phyloP scores from a whole-genome alignment of 1,139 yeast species.

The Lodderomyces parapsilosis region DNA sequence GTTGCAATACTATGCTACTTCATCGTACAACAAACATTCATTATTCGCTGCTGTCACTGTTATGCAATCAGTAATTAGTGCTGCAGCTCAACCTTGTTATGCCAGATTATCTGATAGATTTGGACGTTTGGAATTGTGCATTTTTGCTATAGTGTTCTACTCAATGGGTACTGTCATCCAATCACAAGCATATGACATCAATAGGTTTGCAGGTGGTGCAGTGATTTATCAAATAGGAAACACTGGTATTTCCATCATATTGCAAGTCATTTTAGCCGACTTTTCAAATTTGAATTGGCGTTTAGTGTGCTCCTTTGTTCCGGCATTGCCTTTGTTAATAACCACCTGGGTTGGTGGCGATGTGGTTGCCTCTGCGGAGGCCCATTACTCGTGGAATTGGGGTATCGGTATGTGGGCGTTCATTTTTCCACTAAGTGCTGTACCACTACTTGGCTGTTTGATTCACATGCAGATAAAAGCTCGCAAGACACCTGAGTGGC shows the following conservation, averaged over 20 bases:
- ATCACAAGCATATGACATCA: slow-evolving; percentile 41
- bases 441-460: slow-evolving; percentile 57
- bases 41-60: slow-evolving; percentile 63
- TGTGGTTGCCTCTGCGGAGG: slow-evolving; percentile 28
- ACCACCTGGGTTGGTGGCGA: slow-evolving; percentile 78
- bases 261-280: slow-evolving; percentile 61
- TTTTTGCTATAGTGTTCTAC: slow-evolving; percentile 56
- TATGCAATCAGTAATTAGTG: slow-evolving; percentile 60
- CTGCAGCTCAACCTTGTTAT: slow-evolving; percentile 66
- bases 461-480: slow-evolving; percentile 58
- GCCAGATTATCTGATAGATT: slow-evolving; percentile 70
- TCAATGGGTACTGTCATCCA: slow-evolving; percentile 57
- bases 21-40: slow-evolving; percentile 57
- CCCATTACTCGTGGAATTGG: slow-evolving; percentile 55
- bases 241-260: slow-evolving; percentile 56
- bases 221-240: slow-evolving; percentile 68
- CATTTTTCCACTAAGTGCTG: slow-evolving; percentile 61
- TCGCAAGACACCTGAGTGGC: slow-evolving; percentile 47
- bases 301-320: slow-evolving; percentile 57
- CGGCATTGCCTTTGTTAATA: slow-evolving; percentile 70
- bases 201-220: slow-evolving; percentile 70
- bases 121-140: slow-evolving; percentile 59
- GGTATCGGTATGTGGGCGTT: slow-evolving; percentile 82
- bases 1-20: slow-evolving; percentile 53
- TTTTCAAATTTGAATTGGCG: slow-evolving; percentile 69